Conservation (phyloP, 2,329 filamentous ascomycete species). For the Trichoderma afroharzianum region DNA sequence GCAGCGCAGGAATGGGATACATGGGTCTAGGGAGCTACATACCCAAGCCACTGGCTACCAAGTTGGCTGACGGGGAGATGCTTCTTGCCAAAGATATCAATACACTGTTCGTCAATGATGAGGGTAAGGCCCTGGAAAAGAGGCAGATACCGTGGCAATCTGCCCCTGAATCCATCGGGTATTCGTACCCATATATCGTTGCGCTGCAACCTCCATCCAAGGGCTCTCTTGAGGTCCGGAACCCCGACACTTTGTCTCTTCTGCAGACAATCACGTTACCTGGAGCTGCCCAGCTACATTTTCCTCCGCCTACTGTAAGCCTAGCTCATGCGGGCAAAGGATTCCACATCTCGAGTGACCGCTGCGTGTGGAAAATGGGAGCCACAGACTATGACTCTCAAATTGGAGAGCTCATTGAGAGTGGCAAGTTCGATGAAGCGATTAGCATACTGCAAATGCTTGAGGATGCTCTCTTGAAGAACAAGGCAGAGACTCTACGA, state of each 20-base stretch:
- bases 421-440: constrained; percentile 79
- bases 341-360: constrained; percentile 88
- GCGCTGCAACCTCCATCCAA: constrained; percentile 80
- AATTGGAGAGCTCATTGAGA: constrained; percentile 73
- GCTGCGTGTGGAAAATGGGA: constrained; percentile 93
- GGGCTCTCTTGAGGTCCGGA: constrained; percentile 83
- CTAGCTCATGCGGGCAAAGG: constrained; percentile 95
- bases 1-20: constrained; percentile 88
- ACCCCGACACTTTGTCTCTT: constrained; percentile 85
- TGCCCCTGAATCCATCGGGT: constrained; percentile 87
- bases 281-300: constrained; percentile 79
- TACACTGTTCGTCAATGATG: constrained; percentile 82
- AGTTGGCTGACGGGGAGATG: constrained; percentile 77
- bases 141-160: constrained; percentile 88
- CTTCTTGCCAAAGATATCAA: constrained; percentile 97
- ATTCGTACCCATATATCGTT: constrained; percentile 94
- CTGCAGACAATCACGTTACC: constrained; percentile 81
- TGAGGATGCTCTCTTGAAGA: constrained; percentile 81
- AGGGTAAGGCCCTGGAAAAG: constrained; percentile 77
- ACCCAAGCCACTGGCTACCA: constrained; percentile 82
- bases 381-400: constrained; percentile 89
- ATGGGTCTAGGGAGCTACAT: constrained; percentile 92
- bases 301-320: constrained; percentile 87
- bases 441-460: constrained; percentile 85
- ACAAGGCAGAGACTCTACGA: constrained; percentile 76